These are phyloP conservation scores for Lizonia empirigonia DNA, from an alignment of 2,329 filamentous ascomycete genomes.

Conservation along the genomic window DNA sequence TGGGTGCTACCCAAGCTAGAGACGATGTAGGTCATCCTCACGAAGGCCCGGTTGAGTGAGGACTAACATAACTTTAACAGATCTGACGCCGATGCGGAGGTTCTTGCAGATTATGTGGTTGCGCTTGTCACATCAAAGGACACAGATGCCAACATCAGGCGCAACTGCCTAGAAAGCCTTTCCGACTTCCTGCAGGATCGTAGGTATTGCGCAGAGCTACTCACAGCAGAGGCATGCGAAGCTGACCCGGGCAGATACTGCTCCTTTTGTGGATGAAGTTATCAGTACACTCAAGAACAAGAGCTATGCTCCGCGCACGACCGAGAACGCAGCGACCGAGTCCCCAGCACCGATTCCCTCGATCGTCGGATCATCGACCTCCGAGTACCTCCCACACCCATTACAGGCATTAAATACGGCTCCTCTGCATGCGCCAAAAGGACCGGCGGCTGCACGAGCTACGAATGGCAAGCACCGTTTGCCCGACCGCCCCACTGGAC, in stretches of 20 bases:
- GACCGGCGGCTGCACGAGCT: constrained; percentile 26
- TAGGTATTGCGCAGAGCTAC: constrained; percentile 40
- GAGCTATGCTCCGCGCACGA: constrained; percentile 43
- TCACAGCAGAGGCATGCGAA: background rate
- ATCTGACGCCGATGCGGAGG: constrained; percentile 79
- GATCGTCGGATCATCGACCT: constrained; percentile 28
- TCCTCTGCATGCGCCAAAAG: constrained; percentile 31
- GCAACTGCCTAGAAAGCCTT: constrained; percentile 73
- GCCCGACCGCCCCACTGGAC: constrained; percentile 20
- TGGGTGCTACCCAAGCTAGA: constrained; percentile 81
- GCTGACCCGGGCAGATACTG: constrained; percentile 55
- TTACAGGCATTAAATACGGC: constrained; percentile 27
- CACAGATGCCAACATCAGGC: constrained; percentile 65
- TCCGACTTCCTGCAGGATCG: constrained; percentile 76
- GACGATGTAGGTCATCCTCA: constrained; percentile 64
- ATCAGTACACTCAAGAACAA: constrained; percentile 69
- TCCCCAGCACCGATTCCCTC: constrained; percentile 32
- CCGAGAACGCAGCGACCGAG: constrained; percentile 26
- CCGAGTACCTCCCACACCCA: constrained; percentile 25
- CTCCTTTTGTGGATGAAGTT: constrained; percentile 71
- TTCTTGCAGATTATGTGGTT: constrained; percentile 83
- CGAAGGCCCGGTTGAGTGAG: background rate
- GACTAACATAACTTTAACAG: constrained; percentile 50
- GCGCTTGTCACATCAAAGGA: constrained; percentile 71
- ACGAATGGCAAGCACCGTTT: constrained; percentile 18